phyloP scores from a whole-genome alignment of 2,329 filamentous ascomycete species.

The Fusarium agapanthi region DNA sequence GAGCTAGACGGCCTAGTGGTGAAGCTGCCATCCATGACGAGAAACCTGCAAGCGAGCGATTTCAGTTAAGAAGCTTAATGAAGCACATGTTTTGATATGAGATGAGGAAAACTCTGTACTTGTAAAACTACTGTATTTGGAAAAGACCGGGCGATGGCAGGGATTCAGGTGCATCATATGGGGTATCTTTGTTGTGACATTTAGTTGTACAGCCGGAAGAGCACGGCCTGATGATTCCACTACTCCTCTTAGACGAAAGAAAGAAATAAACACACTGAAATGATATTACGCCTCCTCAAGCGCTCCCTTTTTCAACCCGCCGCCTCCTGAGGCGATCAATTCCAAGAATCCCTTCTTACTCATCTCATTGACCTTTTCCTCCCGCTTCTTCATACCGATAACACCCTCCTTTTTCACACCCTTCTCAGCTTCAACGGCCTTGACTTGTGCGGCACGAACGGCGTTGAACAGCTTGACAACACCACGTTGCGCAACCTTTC shows the following conservation, averaged over 20 bases:
- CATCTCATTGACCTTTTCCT: conserved; percentile 94
- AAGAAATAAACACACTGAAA: conserved; percentile 25
- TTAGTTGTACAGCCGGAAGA: conserved; percentile 39
- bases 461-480: conserved; percentile 98
- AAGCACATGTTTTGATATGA: conserved; percentile 31
- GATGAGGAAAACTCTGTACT: conserved; percentile 33
- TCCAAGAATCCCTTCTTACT: conserved; percentile 97
- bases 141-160: conserved; percentile 34
- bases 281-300: conserved; percentile 63
- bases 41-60: conserved; percentile 95
- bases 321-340: conserved; percentile 76
- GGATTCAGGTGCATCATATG: conserved; percentile 40
- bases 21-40: conserved; percentile 88
- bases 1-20: conserved; percentile 89
- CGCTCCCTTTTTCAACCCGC: conserved; percentile 65
- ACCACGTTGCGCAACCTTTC: conserved; percentile 90
- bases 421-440: conserved; percentile 80
- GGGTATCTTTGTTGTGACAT: conserved; percentile 45
- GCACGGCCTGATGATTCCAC: conserved; percentile 40
- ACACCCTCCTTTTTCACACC: conserved; percentile 75
- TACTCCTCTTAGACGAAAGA: conserved; percentile 41
- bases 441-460: conserved; percentile 89
- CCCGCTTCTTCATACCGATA: conserved; percentile 79
- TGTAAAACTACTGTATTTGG: conserved; percentile 41
- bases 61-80: conserved; percentile 61